These are phyloP conservation scores for Nakazawaea wyomingensis DNA, from an alignment of 805 yeast genomes.

Conservation along the genomic window DNA sequence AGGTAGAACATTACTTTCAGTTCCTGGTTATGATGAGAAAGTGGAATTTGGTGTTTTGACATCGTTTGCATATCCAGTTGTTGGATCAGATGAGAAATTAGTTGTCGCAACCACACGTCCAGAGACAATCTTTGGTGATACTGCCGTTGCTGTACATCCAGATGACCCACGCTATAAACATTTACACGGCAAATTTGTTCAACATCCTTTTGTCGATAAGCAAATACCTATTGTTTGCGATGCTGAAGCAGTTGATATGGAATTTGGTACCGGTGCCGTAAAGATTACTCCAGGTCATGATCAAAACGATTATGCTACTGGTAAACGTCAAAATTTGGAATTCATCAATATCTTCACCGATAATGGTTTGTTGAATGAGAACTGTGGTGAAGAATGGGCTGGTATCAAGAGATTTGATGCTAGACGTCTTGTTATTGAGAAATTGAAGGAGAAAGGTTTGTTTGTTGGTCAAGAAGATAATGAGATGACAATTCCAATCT, in stretches of 20 bases:
- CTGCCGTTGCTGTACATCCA: constrained; percentile 97
- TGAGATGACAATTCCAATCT: constrained; percentile 91
- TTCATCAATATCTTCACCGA: constrained; percentile 88
- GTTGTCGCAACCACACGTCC: constrained; percentile 98
- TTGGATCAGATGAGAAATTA: constrained; percentile 76
- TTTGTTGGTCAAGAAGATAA: constrained; percentile 84
- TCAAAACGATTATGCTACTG: constrained; percentile 92
- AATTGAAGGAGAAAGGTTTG: constrained; percentile 68
- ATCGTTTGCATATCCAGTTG: constrained; percentile 89
- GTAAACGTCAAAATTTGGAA: constrained; percentile 88
- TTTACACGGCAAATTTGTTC: constrained; percentile 86
- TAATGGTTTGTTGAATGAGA: constrained; percentile 83
- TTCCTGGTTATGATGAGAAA: constrained; percentile 87
- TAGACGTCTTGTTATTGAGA: constrained; percentile 75
- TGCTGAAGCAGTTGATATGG: constrained; percentile 95
- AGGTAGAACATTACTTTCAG: constrained; percentile 73
- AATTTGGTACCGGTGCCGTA: constrained; percentile 99
- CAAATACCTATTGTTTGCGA: constrained; percentile 86
- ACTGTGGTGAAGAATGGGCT: constrained; percentile 82
- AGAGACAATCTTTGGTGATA: constrained; percentile 96
- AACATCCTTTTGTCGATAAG: constrained; percentile 87
- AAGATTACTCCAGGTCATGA: constrained; percentile 99
- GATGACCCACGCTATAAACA: constrained; percentile 89
- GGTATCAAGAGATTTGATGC: constrained; percentile 96
- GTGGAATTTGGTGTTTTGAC: constrained; percentile 96